Percentiles rank a stretch among this genome's conserved stretches.
phyloP scores from a whole-genome alignment of 2,329 filamentous ascomycete species.

The Tetracladium maxilliforme region DNA sequence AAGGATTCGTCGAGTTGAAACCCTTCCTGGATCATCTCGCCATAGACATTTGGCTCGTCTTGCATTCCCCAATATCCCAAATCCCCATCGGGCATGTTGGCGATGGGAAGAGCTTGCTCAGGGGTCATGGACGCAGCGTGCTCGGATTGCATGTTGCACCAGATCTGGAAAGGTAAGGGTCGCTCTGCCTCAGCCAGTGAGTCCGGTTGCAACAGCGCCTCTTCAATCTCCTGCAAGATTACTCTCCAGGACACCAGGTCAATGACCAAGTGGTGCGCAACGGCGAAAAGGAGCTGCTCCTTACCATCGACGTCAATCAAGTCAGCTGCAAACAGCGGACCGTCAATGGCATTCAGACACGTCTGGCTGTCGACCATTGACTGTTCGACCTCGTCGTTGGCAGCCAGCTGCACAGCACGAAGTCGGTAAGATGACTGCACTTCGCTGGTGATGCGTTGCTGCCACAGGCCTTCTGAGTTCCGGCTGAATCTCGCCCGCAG shows the following conservation, averaged over 20 bases:
- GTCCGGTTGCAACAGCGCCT: too few species aligned
- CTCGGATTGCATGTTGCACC: too few species aligned
- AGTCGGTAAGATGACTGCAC: conserved; percentile 7
- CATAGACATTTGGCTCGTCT: conserved; percentile 14
- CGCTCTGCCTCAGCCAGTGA: too few species aligned
- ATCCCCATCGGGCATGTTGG: conserved; percentile 12
- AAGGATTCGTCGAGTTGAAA: too few species aligned
- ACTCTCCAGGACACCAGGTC: conserved; percentile 21
- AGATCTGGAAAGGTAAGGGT: too few species aligned
- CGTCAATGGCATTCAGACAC: conserved; percentile 17
- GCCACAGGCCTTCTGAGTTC: conserved; percentile 14
- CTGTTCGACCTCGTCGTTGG: too few species aligned
- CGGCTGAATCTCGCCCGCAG: conserved; percentile 18
- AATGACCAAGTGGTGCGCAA: conserved; percentile 12
- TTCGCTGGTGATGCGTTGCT: conserved; percentile 14
- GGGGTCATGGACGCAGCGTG: conserved; percentile 9
- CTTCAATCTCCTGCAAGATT: conserved; percentile 20
- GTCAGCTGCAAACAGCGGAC: conserved; percentile 23
- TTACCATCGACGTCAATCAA: conserved; percentile 18
- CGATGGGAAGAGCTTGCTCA: conserved; percentile 12
- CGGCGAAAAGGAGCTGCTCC: conserved; percentile 5
- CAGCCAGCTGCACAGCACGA: not conserved
- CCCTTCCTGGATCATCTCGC: conserved; percentile 14
- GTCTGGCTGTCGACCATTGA: too few species aligned
- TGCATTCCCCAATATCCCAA: conserved; percentile 21